Evolutionary conservation across 352 stramenopile genomes (phyloP).

Genomic region (Phytophthora sp.): DNA sequence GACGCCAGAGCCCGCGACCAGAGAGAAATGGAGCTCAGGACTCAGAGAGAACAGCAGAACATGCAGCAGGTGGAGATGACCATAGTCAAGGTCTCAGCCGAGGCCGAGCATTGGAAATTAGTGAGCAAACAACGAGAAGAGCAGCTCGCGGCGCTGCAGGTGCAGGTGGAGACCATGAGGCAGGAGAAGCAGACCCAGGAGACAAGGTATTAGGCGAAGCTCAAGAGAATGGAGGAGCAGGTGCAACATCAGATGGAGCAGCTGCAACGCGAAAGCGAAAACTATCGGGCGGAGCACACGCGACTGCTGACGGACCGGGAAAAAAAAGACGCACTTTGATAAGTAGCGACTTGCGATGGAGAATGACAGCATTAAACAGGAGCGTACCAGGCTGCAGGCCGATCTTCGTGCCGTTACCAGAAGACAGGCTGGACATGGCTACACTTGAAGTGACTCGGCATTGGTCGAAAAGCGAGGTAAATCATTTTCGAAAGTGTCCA

Average conservation of each 20-base stretch:
- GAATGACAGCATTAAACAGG: constrained; percentile 54
- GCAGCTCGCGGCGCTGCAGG: constrained; percentile 38
- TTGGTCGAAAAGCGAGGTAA: too few relatives aligned
- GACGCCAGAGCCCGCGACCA: constrained; percentile 30
- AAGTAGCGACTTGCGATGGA: constrained; percentile 58
- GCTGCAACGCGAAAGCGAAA: constrained; percentile 62
- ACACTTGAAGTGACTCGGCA: too few relatives aligned
- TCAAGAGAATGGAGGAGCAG: constrained; percentile 70
- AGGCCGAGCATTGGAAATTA: constrained; percentile 53
- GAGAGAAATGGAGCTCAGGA: constrained; percentile 36
- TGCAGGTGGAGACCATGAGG: constrained; percentile 41
- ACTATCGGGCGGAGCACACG: constrained; percentile 57
- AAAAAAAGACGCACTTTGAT: constrained; percentile 62
- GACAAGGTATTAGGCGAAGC: constrained; percentile 47
- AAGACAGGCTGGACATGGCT: too few relatives aligned
- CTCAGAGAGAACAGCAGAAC: constrained; percentile 42
- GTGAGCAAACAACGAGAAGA: constrained; percentile 53
- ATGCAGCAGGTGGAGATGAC: constrained; percentile 47
- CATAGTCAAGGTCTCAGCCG: constrained; percentile 35
- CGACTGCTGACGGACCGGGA: constrained; percentile 56
- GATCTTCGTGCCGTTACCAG: too few relatives aligned
- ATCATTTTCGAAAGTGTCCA: background rate
- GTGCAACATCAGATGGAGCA: constrained; percentile 57
- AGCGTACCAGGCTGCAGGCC: constrained; percentile 44
- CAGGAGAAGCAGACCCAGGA: constrained; percentile 59